These are phyloP conservation scores for Candida koratica DNA, from an alignment of 805 yeast species.

Conservation along the genomic window DNA sequence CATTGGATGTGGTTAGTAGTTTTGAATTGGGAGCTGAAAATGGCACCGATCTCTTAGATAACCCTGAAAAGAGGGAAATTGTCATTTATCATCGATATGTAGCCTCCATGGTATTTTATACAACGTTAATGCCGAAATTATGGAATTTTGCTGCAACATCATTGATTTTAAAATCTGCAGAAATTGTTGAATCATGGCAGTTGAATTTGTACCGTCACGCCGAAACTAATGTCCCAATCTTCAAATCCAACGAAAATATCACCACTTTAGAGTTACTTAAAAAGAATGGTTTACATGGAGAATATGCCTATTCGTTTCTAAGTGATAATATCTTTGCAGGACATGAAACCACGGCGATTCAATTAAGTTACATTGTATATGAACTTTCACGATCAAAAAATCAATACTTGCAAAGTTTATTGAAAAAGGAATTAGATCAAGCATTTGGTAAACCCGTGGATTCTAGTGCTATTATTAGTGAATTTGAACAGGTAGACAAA, in stretches of 20 bases:
- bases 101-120: conserved; percentile 63
- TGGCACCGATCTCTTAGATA: conserved; percentile 43
- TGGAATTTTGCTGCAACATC: conserved; percentile 48
- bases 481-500: conserved; percentile 45
- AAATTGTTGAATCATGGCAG: conserved; percentile 46
- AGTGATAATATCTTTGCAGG: conserved; percentile 73
- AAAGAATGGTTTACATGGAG: conserved; percentile 28
- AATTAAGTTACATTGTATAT: conserved; percentile 56
- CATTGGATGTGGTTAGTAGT: conserved; percentile 64
- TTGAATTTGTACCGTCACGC: conserved; percentile 31
- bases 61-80: conserved; percentile 36
- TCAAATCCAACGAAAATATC: conserved; percentile 17
- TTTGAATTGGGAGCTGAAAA: conserved; percentile 54
- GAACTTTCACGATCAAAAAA: conserved; percentile 53
- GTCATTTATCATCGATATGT: conserved; percentile 44
- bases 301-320: conserved; percentile 36
- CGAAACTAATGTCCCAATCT: conserved; percentile 27
- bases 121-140: conserved; percentile 54
- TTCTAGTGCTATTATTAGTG: conserved; percentile 19
- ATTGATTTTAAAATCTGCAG: conserved; percentile 35
- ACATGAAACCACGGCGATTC: conserved; percentile 69
- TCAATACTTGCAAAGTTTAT: conserved; percentile 40
- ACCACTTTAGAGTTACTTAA: conserved; percentile 35
- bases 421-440: conserved; percentile 44
- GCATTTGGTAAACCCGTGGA: conserved; percentile 29